phyloP scores from a whole-genome alignment of 129 eudicot genomes.

The Escallonia herrerae region DNA sequence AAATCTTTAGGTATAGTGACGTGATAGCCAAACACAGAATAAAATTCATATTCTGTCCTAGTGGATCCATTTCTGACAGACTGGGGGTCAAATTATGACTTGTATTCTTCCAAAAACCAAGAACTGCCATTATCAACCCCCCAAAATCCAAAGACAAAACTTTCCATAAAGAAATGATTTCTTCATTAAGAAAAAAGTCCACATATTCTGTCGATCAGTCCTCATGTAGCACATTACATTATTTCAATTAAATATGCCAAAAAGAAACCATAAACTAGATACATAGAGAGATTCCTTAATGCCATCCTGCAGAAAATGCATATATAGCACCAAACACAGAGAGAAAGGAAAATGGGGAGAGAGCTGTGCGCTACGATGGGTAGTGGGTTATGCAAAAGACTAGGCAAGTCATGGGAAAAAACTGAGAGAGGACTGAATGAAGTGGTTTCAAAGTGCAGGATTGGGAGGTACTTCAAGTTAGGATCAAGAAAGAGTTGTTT shows the following conservation, averaged over 20 bases:
- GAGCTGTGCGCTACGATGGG: slow-evolving; percentile 36
- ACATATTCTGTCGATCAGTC: neutral
- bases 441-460: slow-evolving; percentile 33
- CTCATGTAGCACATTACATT: neutral
- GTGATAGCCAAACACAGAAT: no score
- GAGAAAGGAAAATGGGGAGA: slow-evolving; percentile 29
- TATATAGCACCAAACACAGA: slow-evolving; percentile 4
- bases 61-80: neutral
- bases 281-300: neutral
- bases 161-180: neutral
- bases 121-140: neutral
- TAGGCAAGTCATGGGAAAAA: slow-evolving; percentile 36
- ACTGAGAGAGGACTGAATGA: slow-evolving; percentile 31
- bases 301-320: neutral
- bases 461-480: slow-evolving; percentile 71
- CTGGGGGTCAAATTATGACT: neutral
- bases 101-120: neutral
- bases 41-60: neutral
- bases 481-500: slow-evolving; percentile 54
- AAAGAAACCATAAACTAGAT: neutral
- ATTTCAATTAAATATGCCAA: neutral
- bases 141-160: neutral
- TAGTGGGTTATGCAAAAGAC: slow-evolving; percentile 13
- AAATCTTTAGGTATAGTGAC: neutral
- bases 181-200: neutral